Evolutionary conservation across 495 filamentous ascomycete species (phyloP), one percentile per base, ranked within the genome.

Genomic region (Amphirosellinia nigrospora): DNA sequence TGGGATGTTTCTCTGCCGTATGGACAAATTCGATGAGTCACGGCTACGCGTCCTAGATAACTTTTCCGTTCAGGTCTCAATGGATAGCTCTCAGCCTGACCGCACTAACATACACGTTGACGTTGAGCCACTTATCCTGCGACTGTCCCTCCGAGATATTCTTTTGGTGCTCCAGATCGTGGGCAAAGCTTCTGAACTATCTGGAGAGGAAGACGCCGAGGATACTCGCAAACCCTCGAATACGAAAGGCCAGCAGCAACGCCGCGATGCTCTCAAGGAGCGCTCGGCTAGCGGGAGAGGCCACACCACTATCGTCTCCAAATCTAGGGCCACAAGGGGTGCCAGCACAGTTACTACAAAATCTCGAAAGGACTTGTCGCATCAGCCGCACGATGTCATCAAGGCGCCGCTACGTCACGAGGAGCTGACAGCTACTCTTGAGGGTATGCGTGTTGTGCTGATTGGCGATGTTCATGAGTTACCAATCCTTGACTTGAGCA

Each of bases 1-100:
- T 55, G 96, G 96, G 66, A 98, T 99, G 94, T 99, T 98, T 80
- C 83, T 99, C 43, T 99, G 96, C 77, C 92, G 96, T 34, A 98
- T 99, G 96, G 96, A 99, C 76, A 91, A 92, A 70, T 97, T 97
- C 71, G 94, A 97, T 66, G 93, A 90, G 21, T 91, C 88, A 62
- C 86, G 92, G 43, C 87, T 98, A 48, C 90, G 96, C 28, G 97
- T 99, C 72, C 86, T 99, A 28, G 96, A 99, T 76, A 93, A 98
- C 76, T 98, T 98, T 79, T 97, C 94, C 9, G 77, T 98, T 38
- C 91, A 94, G 70, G 85, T 97, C 72, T 94, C 94, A 3, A 88
- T 98, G 84, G 94, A 98, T 74, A 96, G 89, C 41, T 90, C 87
- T 50, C 87, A 90, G 68, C 86, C 90, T 4, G 84, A 87, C 19